phyloP scores from a whole-genome alignment of 345 rosid species.

The Triadica sebifera region DNA sequence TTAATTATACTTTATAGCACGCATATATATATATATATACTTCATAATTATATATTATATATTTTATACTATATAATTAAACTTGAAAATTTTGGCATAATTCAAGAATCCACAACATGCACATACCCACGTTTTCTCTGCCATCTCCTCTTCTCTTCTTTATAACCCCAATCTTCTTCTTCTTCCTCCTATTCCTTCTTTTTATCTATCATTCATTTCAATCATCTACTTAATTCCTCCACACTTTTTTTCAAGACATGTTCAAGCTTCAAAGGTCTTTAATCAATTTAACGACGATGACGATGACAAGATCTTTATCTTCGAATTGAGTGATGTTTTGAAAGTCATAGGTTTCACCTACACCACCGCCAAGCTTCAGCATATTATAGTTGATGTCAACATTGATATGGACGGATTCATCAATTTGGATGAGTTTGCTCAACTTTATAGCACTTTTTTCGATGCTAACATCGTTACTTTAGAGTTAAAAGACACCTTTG shows the following conservation, averaged over 20 bases:
- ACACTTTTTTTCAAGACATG: background rate
- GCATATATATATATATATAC: no score
- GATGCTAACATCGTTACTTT: constrained; percentile 20
- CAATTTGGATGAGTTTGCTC: constrained; percentile 55
- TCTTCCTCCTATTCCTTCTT: no score
- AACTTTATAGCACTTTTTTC: constrained; percentile 53
- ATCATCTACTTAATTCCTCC: no score
- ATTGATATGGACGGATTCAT: constrained; percentile 74
- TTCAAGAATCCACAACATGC: no score
- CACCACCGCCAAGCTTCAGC: constrained; percentile 44
- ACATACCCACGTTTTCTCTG: no score
- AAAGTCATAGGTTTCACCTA: constrained; percentile 55
- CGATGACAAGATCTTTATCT: constrained; percentile 82
- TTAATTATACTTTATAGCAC: no score
- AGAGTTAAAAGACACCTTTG: constrained; percentile 84
- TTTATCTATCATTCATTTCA: no score
- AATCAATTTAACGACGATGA: constrained; percentile 73
- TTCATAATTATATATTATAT: no score
- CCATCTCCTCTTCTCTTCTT: no score
- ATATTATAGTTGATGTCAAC: constrained; percentile 71
- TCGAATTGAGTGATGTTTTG: constrained; percentile 65
- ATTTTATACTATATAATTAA: no score
- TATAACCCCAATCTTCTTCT: no score
- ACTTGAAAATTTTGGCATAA: no score
- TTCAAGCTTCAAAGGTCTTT: constrained; percentile 63